Evolutionary conservation across 495 filamentous ascomycete species (phyloP), one percentile per base, ranked within the genome.

Genomic region (Lepidopterella palustris): DNA sequence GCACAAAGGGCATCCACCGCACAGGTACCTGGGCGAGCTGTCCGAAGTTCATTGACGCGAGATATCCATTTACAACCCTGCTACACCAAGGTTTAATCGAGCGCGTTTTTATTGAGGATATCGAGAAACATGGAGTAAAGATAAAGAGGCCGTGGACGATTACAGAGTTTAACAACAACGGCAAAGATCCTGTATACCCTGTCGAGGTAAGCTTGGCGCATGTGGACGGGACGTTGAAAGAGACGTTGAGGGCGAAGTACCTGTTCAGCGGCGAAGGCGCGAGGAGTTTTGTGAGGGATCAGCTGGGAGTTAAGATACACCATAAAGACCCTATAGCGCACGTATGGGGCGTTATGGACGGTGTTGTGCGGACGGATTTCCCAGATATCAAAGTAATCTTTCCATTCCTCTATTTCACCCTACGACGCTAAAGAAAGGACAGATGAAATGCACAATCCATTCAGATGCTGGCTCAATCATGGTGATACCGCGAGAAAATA

Each of bases 371-470:
- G 45, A 76, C 74, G 9, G 59, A 76, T 60, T 76, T 76, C 50
- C 74, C 74, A 13, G 76, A 79, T 61, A 76, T 79, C 69, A 79
- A 77, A 68, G 75, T 73, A 66, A 20, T 42, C 42, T 23, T 29
- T 3, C 25, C 9, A 21, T 9, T 5, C 24, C 24, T 50, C 27
- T 1, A 39, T 21, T 20, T 8, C 3, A 15, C 4, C 10, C 8
- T 9, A 53, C 6, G 27, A 58, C 71, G 35, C 67, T 51, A 24
- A 50, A 20, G 53, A 1, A 1, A 40, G 13, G 13, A 11, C 60
- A 91, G 90, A 92, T 91, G 79, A 96, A 96, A 82, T 95, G 90
- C 73, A 95, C 87, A 0, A 81, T 85, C 55, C 82, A 76, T 58
- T 76, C 74, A 0, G 74, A 76, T 53, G 67, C 72, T 24, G 74